phyloP scores from a whole-genome alignment of 257 asterid genomes.

The Solanum pinnatisectum region DNA sequence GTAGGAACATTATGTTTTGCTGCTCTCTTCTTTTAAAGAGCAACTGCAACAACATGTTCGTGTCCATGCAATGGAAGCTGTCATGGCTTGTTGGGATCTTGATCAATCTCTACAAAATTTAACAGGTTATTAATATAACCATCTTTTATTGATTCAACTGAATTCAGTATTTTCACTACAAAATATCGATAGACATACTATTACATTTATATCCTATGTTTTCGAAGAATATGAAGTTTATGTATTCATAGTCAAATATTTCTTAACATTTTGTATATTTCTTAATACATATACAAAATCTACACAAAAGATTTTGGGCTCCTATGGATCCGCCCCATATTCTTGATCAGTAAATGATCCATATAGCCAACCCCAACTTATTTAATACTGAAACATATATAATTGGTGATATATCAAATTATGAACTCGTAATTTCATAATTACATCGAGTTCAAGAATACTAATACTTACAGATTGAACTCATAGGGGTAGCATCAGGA shows the following conservation, averaged over 20 bases:
- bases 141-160: background rate
- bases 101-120: background rate
- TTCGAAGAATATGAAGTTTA: too few relatives aligned
- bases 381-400: background rate
- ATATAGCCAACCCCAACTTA: background rate
- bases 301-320: background rate
- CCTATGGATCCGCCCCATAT: background rate
- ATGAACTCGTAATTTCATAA: background rate
- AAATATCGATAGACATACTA: background rate
- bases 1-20: background rate
- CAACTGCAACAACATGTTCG: background rate
- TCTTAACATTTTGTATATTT: too few relatives aligned
- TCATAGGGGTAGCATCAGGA: background rate
- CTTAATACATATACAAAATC: background rate
- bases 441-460: background rate
- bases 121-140: background rate
- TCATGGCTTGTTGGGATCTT: background rate
- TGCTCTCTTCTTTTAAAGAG: background rate
- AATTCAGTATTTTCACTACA: too few relatives aligned
- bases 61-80: background rate
- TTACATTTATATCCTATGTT: background rate
- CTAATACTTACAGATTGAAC: background rate
- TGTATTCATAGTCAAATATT: background rate
- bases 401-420: background rate
- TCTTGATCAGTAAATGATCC: background rate